A percentile compares a stretch with the other conserved stretches of the same genome.
Evolutionary conservation across 1,284 basidiomycete genomes (phyloP).

Genomic region (Cryptococcus maquisensis): DNA sequence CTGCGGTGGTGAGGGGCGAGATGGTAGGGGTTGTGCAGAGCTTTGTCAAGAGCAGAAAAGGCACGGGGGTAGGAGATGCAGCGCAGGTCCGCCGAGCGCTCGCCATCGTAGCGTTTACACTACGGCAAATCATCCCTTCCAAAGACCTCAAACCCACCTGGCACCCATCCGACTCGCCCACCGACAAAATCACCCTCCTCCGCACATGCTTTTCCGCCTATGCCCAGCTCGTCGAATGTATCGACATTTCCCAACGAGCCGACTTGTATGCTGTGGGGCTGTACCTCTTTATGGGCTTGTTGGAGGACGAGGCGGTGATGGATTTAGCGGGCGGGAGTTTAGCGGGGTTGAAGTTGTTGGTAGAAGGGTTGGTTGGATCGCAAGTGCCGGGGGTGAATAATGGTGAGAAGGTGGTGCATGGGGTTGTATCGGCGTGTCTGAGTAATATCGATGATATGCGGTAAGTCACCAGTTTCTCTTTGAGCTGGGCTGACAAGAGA

Average conservation of each 20-base stretch:
- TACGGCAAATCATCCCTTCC: conserved; percentile 65
- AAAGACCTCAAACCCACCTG: conserved; percentile 56
- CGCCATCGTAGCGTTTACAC: conserved; percentile 61
- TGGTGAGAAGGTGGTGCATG: conserved; percentile 64
- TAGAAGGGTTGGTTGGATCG: conserved; percentile 51
- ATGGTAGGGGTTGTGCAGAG: conserved; percentile 68
- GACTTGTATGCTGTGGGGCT: conserved; percentile 77
- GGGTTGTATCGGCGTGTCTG: conserved; percentile 77
- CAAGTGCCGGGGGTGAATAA: conserved; percentile 33
- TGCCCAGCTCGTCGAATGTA: conserved; percentile 59
- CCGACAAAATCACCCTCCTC: conserved; percentile 64
- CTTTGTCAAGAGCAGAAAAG: conserved; percentile 56
- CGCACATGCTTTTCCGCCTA: conserved; percentile 67
- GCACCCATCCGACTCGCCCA: conserved; percentile 50
- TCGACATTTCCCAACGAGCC: conserved; percentile 53
- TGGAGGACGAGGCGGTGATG: conserved; percentile 74
- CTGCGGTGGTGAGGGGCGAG: conserved; percentile 65
- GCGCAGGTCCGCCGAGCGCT: conserved; percentile 41
- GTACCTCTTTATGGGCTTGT: conserved; percentile 72
- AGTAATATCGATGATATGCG: conserved; percentile 87
- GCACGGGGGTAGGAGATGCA: conserved; percentile 23
- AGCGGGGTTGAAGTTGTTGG: conserved; percentile 68
- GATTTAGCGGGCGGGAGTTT: conserved; percentile 76
- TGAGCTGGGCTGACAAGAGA: not conserved
- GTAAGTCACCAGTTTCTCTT: conserved; percentile 50